Evolutionary conservation across 208 protist species (phyloP), one percentile per base, ranked within the genome.

Genomic region (Sergeia podlipaevii): DNA sequence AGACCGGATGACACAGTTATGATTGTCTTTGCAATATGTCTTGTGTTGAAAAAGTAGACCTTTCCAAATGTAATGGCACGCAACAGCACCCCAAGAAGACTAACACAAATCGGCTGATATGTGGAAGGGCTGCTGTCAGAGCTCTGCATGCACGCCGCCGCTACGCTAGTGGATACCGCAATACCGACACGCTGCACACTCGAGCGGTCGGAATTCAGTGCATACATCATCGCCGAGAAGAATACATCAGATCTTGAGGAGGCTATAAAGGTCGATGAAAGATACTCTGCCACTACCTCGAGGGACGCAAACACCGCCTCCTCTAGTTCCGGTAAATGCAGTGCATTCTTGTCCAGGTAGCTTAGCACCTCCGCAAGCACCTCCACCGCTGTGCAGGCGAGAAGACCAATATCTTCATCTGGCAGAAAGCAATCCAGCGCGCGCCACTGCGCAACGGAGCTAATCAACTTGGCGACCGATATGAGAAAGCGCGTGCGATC

Each of bases 101-200:
- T 13, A 17, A 11, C 34, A n/a, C 51, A 59, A 26, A 61, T 66
- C 4, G 64, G 15, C 3, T 38, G 46, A 21, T 48, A 20, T 36
- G 61, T 62, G 1, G 37, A 28, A n/a, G 38, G 38, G 10, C 45
- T 52, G 11, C 54, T 53, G 11, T 53, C 41, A 21, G 58, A 24
- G 24, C 37, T 42, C 48, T 70, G 60, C 37, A 86, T 34, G 44
- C 66, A 88, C 8, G 64, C 32, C n/a, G n/a, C n/a, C 26, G 70
- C 72, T 8, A 87, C 77, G 28, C 34, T 65, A 1, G 68, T 53
- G 7, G 72, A 61, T 7, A 93, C 65, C 32, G 65, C 68, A 17
- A 77, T 72, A 36, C 87, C 87, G 27, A 69, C 60, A 24, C 80
- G 83, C 46, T 91, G 87, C 27, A 80, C 70, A 48, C 64, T 70